Percentiles rank a stretch among this genome's conserved stretches.
These are phyloP conservation scores for Graphiopsis chlorocephala DNA, from an alignment of 2,329 filamentous ascomycete genomes.

Conservation along the genomic window DNA sequence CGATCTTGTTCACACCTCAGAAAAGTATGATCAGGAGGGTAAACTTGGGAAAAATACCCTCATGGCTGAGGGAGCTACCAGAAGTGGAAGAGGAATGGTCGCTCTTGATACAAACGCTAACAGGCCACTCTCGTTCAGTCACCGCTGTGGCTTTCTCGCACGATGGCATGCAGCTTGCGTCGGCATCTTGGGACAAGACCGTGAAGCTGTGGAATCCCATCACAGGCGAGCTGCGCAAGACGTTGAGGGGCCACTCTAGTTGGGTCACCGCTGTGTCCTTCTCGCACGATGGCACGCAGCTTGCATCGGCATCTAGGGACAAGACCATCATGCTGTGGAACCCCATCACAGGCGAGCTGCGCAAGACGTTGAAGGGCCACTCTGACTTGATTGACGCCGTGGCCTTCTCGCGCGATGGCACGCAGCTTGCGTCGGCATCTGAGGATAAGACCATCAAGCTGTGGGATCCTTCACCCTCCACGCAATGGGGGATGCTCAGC, in stretches of 20 bases:
- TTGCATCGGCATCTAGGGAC: not conserved
- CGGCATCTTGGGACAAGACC: not conserved
- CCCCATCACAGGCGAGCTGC: not conserved
- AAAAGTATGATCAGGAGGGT: too few species aligned
- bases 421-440: slow-evolving; percentile 1
- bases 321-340: not conserved
- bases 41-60: too few species aligned
- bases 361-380: slow-evolving; percentile 9
- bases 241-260: not conserved
- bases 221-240: not conserved
- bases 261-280: not conserved
- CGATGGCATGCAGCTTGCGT: not conserved
- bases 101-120: too few species aligned
- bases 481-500: too few species aligned
- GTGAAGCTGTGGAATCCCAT: not conserved
- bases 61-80: too few species aligned
- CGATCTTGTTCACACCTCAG: too few species aligned
- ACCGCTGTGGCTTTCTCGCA: not conserved
- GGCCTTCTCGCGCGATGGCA: slow-evolving; percentile 13
- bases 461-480: too few species aligned
- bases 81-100: too few species aligned
- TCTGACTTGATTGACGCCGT: too few species aligned
- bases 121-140: too few species aligned
- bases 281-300: not conserved
- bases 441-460: not conserved